Percentiles rank a stretch among this genome's conserved stretches.
Conservation (phyloP, 2,329 filamentous ascomycete species). For the Fusarium nurragi region DNA sequence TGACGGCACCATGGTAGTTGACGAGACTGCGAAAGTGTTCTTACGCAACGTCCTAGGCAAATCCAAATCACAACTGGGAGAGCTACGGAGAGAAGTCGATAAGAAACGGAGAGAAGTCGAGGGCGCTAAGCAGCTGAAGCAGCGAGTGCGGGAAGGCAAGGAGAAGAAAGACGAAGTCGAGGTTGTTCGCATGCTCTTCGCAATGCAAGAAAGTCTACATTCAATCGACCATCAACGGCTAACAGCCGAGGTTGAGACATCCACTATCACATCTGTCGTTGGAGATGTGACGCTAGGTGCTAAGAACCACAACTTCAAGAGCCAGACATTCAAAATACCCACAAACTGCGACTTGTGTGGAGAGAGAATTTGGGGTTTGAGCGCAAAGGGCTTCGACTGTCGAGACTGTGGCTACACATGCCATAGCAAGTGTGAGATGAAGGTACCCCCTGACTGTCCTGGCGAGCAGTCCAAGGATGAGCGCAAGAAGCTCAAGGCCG, state of each 20-base stretch:
- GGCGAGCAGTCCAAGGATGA: conserved; percentile 95
- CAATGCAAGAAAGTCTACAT: conserved; percentile 84
- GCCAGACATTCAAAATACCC: conserved; percentile 99
- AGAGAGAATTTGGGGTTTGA: conserved; percentile 96
- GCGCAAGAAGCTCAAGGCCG: conserved; percentile 89
- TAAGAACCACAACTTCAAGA: conserved; percentile 96
- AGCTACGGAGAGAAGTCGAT: conserved; percentile 84
- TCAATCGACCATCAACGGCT: conserved; percentile 84
- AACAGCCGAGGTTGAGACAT: conserved; percentile 91
- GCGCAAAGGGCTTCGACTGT: conserved; percentile 96
- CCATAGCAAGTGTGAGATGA: conserved; percentile 99
- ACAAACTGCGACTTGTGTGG: conserved; percentile 98
- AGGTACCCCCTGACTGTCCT: conserved; percentile 94
- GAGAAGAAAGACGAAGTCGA: conserved; percentile 91
- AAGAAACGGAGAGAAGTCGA: conserved; percentile 89
- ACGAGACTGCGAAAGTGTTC: conserved; percentile 89
- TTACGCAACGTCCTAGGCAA: conserved; percentile 91
- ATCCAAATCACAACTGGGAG: conserved; percentile 84
- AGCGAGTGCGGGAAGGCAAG: conserved; percentile 80
- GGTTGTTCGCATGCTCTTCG: conserved; percentile 83
- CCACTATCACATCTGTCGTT: conserved; percentile 88
- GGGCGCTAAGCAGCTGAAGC: conserved; percentile 74
- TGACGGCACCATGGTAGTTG: conserved; percentile 84
- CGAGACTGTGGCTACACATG: conserved; percentile 97
- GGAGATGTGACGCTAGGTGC: conserved; percentile 93